Conservation (phyloP, 345 rosid species). For the Citrus medica region DNA sequence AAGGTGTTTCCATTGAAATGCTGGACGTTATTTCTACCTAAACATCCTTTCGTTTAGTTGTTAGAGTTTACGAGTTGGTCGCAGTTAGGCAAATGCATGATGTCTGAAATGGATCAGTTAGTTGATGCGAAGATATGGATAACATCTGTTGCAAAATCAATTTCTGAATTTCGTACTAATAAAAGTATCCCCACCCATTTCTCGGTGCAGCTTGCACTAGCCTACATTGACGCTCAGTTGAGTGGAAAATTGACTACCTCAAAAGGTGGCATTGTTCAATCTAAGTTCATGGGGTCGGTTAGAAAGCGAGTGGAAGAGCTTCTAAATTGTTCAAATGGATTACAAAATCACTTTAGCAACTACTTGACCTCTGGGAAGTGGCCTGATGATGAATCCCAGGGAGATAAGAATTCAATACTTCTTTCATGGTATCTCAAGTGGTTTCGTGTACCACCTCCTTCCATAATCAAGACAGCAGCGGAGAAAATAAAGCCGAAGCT, state of each 20-base stretch:
- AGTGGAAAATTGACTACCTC: conserved; percentile 60
- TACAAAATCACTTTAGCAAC: conserved; percentile 34
- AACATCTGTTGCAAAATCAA: neutral
- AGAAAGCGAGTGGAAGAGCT: conserved; percentile 71
- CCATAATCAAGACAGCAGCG: conserved; percentile 38
- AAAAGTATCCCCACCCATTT: neutral
- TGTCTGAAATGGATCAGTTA: neutral
- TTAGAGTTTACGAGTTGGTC: neutral
- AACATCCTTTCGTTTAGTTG: neutral
- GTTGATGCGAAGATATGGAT: neutral
- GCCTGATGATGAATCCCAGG: conserved; percentile 40
- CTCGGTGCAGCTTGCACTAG: conserved; percentile 62
- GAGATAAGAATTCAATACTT: conserved; percentile 31
- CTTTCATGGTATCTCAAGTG: conserved; percentile 87
- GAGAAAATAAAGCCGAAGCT: conserved; percentile 50
- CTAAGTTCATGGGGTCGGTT: conserved; percentile 62
- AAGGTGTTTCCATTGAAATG: neutral
- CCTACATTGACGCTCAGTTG: conserved; percentile 71
- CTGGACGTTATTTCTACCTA: neutral
- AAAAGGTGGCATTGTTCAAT: conserved; percentile 65
- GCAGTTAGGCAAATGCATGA: neutral
- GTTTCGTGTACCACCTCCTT: conserved; percentile 67
- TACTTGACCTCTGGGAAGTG: conserved; percentile 63
- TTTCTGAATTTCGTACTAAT: neutral
- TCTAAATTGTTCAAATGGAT: conserved; percentile 34